Conservation (phyloP, 305 asterid species). For the Fraxinus platypoda region DNA sequence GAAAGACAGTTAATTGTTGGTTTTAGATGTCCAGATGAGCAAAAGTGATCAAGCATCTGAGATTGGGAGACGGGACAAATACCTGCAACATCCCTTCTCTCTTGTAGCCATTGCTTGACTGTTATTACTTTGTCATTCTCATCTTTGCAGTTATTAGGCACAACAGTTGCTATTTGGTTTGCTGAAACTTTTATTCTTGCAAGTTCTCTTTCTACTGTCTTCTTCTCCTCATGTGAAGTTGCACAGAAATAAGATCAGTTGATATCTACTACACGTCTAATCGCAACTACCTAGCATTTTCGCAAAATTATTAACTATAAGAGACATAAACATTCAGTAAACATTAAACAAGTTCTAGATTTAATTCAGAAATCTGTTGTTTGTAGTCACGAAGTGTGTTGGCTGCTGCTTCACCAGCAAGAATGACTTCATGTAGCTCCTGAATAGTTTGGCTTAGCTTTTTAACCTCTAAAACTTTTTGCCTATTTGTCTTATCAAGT, state of each 20-base stretch:
- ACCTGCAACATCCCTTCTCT: conserved; percentile 83
- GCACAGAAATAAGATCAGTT: conserved; percentile 14
- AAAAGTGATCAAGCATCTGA: not conserved
- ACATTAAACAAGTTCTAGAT: too few relatives aligned
- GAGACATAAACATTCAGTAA: not conserved
- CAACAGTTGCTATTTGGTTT: conserved; percentile 67
- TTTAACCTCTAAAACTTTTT: too few relatives aligned
- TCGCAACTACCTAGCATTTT: too few relatives aligned
- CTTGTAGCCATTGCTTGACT: conserved; percentile 92
- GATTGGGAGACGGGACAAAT: not conserved
- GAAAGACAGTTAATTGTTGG: not conserved
- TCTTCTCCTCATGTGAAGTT: conserved; percentile 66
- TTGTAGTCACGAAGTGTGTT: too few relatives aligned
- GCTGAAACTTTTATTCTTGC: conserved; percentile 84
- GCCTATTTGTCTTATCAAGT: too few relatives aligned
- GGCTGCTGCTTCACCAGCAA: too few relatives aligned
- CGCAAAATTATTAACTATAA: too few relatives aligned
- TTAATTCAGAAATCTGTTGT: too few relatives aligned
- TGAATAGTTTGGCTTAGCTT: too few relatives aligned
- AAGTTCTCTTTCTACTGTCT: conserved; percentile 86
- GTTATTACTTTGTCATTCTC: conserved; percentile 93
- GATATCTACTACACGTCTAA: too few relatives aligned
- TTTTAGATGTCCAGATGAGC: not conserved
- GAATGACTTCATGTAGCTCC: too few relatives aligned
- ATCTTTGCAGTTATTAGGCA: conserved; percentile 95